A percentile compares a stretch with the other conserved stretches of the same genome.
Conservation (phyloP, 192 early-diverging fungal species). For the Entomortierella chlamydospora region DNA sequence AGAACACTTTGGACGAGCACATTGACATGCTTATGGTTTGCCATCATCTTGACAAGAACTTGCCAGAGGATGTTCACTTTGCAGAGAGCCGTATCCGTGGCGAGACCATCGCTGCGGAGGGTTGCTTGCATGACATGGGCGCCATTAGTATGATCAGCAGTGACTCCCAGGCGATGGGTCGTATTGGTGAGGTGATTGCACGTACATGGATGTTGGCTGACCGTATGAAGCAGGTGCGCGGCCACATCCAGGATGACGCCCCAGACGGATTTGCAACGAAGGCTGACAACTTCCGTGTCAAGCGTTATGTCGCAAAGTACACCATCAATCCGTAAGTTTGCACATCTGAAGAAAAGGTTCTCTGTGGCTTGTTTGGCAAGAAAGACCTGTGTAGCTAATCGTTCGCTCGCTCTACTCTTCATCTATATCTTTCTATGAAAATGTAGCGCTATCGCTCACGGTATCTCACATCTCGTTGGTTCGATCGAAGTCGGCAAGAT, state of each 20-base stretch:
- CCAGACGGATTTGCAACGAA: constrained; percentile 39
- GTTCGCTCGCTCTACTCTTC: neutral
- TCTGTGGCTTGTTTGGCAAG: neutral
- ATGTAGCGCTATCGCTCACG: constrained; percentile 85
- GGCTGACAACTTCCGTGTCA: constrained; percentile 90
- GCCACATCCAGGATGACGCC: constrained; percentile 65
- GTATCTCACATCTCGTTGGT: constrained; percentile 88
- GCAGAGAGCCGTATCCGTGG: constrained; percentile 96
- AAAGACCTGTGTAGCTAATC: no score
- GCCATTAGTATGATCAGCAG: constrained; percentile 95
- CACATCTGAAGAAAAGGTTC: neutral
- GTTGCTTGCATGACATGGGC: constrained; percentile 94
- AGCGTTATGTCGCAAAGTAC: constrained; percentile 96
- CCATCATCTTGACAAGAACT: constrained; percentile 92
- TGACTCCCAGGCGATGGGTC: constrained; percentile 97
- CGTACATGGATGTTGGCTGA: constrained; percentile 97
- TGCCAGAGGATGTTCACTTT: constrained; percentile 98
- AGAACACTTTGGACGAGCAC: constrained; percentile 97
- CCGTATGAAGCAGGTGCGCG: constrained; percentile 91
- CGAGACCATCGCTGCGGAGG: constrained; percentile 98
- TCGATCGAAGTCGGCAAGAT: constrained; percentile 94
- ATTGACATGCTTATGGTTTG: constrained; percentile 99
- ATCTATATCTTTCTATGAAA: neutral
- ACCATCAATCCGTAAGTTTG: constrained; percentile 92
- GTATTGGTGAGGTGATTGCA: constrained; percentile 92